A percentile compares a stretch with the other conserved stretches of the same genome.
phyloP scores from a whole-genome alignment of 257 asterid species.

The Misopates orontium region DNA sequence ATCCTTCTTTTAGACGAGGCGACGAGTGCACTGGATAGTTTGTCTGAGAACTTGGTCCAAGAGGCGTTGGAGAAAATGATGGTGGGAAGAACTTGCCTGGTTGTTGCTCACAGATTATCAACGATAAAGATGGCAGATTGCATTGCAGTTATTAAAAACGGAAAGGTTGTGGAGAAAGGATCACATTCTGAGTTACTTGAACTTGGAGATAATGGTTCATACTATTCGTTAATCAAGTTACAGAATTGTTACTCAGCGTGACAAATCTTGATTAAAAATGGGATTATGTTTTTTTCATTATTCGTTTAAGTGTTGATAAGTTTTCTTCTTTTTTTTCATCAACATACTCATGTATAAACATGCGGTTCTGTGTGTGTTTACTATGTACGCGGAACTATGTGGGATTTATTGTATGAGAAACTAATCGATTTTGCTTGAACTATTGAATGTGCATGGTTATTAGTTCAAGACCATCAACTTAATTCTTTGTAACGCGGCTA shows the following conservation, averaged over 20 bases:
- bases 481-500: too few relatives aligned
- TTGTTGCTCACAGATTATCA: conserved; percentile 53
- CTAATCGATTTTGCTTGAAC: too few relatives aligned
- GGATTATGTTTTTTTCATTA: too few relatives aligned
- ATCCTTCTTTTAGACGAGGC: conserved; percentile 63
- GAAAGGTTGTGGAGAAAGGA: conserved; percentile 50
- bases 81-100: conserved; percentile 50
- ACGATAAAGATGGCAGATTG: conserved; percentile 48
- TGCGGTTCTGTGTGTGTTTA: too few relatives aligned
- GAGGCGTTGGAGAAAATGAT: conserved; percentile 57
- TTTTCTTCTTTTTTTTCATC: too few relatives aligned
- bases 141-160: conserved; percentile 43
- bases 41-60: conserved; percentile 50
- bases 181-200: conserved; percentile 43
- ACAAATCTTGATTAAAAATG: not conserved
- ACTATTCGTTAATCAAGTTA: conserved; percentile 42
- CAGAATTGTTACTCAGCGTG: conserved; percentile 28
- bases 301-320: too few relatives aligned
- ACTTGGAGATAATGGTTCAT: conserved; percentile 42
- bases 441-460: too few relatives aligned
- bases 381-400: too few relatives aligned
- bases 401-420: too few relatives aligned
- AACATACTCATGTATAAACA: too few relatives aligned
- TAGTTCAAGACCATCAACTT: too few relatives aligned
- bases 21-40: conserved; percentile 48